These are phyloP conservation scores for Nakaseomyces uthaithaninus DNA, from an alignment of 1,139 yeast genomes.

Conservation along the genomic window DNA sequence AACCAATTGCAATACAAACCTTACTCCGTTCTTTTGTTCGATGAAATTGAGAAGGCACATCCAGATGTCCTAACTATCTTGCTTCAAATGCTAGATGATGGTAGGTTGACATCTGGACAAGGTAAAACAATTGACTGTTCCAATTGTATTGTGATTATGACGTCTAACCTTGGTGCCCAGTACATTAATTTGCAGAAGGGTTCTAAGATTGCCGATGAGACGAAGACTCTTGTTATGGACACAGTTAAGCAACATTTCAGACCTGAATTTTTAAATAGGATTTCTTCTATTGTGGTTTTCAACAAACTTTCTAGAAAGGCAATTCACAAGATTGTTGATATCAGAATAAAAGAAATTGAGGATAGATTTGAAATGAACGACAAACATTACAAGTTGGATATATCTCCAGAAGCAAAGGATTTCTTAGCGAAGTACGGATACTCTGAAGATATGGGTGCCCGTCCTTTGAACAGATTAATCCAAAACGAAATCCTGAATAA, in stretches of 20 bases:
- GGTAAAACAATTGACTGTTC: conserved; percentile 92
- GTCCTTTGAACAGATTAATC: conserved; percentile 91
- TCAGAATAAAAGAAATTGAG: conserved; percentile 78
- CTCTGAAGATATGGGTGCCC: conserved; percentile 89
- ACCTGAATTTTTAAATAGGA: conserved; percentile 95
- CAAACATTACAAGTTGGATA: conserved; percentile 60
- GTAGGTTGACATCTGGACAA: conserved; percentile 87
- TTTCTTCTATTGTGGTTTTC: conserved; percentile 84
- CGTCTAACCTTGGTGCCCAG: conserved; percentile 95
- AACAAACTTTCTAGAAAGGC: conserved; percentile 88
- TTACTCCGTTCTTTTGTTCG: conserved; percentile 87
- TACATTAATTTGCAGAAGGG: conserved; percentile 64
- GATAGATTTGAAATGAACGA: conserved; percentile 77
- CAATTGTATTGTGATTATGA: conserved; percentile 88
- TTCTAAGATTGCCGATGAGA: conserved; percentile 53
- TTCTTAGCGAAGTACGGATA: conserved; percentile 81
- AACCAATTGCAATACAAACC: conserved; percentile 88
- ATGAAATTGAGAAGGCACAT: conserved; percentile 98
- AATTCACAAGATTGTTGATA: conserved; percentile 80
- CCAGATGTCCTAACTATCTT: conserved; percentile 92
- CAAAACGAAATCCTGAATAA: conserved; percentile 81
- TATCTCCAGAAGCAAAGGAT: conserved; percentile 67
- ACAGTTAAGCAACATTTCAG: conserved; percentile 88
- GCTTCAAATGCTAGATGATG: conserved; percentile 90
- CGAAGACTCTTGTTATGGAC: conserved; percentile 72